Percentiles rank a stretch among this genome's conserved stretches.
Evolutionary conservation across 1,284 basidiomycete species (phyloP).

Genomic region (Boletus calvinii): DNA sequence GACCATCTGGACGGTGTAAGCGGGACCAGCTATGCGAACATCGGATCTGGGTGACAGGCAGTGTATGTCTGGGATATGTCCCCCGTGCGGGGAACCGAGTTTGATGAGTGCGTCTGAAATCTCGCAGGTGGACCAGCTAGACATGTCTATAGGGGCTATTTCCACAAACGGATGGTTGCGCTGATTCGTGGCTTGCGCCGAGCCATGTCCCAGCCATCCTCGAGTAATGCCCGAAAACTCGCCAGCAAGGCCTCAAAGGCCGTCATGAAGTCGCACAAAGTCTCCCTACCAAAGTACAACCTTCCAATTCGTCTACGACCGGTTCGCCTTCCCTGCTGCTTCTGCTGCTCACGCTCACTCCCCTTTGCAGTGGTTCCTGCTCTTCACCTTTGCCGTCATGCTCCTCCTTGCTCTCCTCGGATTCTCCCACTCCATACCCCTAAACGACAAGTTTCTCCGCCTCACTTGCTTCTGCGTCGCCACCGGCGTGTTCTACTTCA

Average conservation of each 20-base stretch:
- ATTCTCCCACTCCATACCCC: constrained; percentile 61
- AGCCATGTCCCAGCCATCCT: constrained; percentile 8
- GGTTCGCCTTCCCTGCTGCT: constrained; percentile 42
- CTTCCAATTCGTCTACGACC: constrained; percentile 71
- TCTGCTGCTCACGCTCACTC: constrained; percentile 10
- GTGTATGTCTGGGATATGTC: constrained; percentile 80
- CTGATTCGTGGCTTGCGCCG: not conserved
- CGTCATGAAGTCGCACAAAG: constrained; percentile 55
- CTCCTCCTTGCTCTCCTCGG: constrained; percentile 67
- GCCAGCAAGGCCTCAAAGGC: constrained; percentile 42
- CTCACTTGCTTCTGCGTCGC: constrained; percentile 80
- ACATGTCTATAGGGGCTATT: constrained; percentile 17
- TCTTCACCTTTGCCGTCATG: constrained; percentile 66
- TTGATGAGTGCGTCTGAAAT: constrained; percentile 91
- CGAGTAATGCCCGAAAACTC: constrained; percentile 30
- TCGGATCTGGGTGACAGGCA: constrained; percentile 45
- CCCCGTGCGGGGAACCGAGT: constrained; percentile 74
- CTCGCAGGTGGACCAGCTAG: constrained; percentile 70
- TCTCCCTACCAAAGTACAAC: constrained; percentile 63
- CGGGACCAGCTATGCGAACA: constrained; percentile 65
- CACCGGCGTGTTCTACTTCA: constrained; percentile 83
- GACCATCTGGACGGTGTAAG: constrained; percentile 92
- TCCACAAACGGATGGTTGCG: constrained; percentile 1
- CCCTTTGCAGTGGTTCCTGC: constrained; percentile 64
- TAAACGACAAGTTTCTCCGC: constrained; percentile 84